These are phyloP conservation scores for Entamoeba dispar DNA, from an alignment of 208 protist genomes.

Conservation along the genomic window DNA sequence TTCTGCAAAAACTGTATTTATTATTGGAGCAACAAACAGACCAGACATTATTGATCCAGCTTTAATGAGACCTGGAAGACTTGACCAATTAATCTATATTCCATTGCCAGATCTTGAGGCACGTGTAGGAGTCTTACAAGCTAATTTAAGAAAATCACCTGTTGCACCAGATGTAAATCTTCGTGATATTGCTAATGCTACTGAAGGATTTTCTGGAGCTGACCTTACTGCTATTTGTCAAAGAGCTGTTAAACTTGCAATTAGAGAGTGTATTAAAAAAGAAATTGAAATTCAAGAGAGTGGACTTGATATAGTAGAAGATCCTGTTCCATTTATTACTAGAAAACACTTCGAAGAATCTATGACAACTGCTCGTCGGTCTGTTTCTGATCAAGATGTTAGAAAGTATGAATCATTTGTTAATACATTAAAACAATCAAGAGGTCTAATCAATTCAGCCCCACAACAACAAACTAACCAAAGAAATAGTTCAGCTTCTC, in stretches of 20 bases:
- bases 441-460: not conserved
- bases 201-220: slow-evolving; percentile 92
- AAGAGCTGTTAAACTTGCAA: slow-evolving; percentile 57
- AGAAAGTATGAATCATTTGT: slow-evolving; percentile 67
- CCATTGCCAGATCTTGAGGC: slow-evolving; percentile 86
- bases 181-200: slow-evolving; percentile 69
- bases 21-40: slow-evolving; percentile 99
- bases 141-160: slow-evolving; percentile 83
- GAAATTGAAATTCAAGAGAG: slow-evolving; percentile 22
- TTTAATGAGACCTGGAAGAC: slow-evolving; percentile 81
- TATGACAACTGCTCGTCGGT: slow-evolving; percentile 50
- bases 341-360: slow-evolving; percentile 54
- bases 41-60: slow-evolving; percentile 98
- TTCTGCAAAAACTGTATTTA: slow-evolving; percentile 97
- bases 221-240: slow-evolving; percentile 83
- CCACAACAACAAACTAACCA: too few species aligned
- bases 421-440: not conserved
- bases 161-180: slow-evolving; percentile 77
- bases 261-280: slow-evolving; percentile 56
- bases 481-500: too few species aligned
- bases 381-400: slow-evolving; percentile 57
- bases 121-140: slow-evolving; percentile 79
- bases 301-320: slow-evolving; percentile 30
- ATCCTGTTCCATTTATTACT: slow-evolving; percentile 52
- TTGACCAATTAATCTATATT: slow-evolving; percentile 95